phyloP scores from a whole-genome alignment of 2,329 filamentous ascomycete genomes.

The Neobulgaria alba region DNA sequence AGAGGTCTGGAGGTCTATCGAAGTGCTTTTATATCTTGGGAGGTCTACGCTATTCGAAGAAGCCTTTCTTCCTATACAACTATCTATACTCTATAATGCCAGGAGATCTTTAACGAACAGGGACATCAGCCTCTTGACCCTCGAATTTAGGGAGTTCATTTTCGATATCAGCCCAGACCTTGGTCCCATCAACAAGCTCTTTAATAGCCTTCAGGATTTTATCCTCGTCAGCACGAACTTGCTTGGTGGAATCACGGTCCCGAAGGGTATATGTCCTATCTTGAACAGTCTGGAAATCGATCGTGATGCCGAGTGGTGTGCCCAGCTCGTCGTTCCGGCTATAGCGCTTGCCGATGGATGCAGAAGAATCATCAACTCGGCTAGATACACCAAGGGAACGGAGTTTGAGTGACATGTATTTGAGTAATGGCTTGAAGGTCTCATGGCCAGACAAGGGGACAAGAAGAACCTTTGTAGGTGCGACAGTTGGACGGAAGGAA shows the following conservation, averaged over 20 bases:
- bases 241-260: constrained; percentile 83
- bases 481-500: constrained; percentile 67
- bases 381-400: constrained; percentile 70
- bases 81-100: too few relatives aligned
- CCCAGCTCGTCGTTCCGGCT: constrained; percentile 92
- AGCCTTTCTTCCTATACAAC: too few relatives aligned
- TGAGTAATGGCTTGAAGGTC: constrained; percentile 71
- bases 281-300: constrained; percentile 92
- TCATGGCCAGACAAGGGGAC: constrained; percentile 78
- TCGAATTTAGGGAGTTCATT: constrained; percentile 77
- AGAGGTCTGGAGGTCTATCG: too few relatives aligned
- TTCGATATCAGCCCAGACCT: constrained; percentile 61
- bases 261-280: constrained; percentile 80
- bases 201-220: constrained; percentile 67
- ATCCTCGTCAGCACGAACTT: constrained; percentile 76
- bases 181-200: constrained; percentile 38
- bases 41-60: too few relatives aligned
- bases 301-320: constrained; percentile 85
- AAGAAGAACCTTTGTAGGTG: constrained; percentile 92
- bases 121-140: constrained; percentile 50
- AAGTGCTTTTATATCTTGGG: too few relatives aligned
- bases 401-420: constrained; percentile 65
- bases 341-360: constrained; percentile 91
- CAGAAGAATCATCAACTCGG: constrained; percentile 82
- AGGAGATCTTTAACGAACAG: too few relatives aligned